These are phyloP conservation scores for Pelargonium nanum DNA, from an alignment of 345 rosid genomes.

Conservation along the genomic window DNA sequence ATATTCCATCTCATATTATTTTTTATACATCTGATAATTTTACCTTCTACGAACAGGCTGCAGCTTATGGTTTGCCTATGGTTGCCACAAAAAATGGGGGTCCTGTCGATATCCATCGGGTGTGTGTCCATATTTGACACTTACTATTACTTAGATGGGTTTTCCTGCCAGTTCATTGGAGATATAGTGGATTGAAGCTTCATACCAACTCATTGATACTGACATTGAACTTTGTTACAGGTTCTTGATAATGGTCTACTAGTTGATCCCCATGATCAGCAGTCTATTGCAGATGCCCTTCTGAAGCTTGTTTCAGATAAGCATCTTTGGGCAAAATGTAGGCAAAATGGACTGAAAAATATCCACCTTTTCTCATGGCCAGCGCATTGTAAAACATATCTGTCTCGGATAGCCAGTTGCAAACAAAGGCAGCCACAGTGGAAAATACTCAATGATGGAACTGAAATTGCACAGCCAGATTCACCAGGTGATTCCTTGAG, in stretches of 20 bases:
- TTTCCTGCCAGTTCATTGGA: neutral
- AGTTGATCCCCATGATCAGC: constrained; percentile 93
- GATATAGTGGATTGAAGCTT: constrained; percentile 5
- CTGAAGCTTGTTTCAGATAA: constrained; percentile 92
- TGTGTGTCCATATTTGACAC: constrained; percentile 18
- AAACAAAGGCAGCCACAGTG: constrained; percentile 96
- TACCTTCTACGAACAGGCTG: constrained; percentile 44
- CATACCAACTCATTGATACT: constrained; percentile 3
- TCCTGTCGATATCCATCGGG: constrained; percentile 77
- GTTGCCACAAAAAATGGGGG: constrained; percentile 91
- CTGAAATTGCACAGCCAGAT: constrained; percentile 61
- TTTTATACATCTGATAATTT: constrained; percentile 5
- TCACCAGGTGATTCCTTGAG: constrained; percentile 94
- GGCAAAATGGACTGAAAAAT: constrained; percentile 93
- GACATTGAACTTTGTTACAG: constrained; percentile 24
- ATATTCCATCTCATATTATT: constrained; percentile 6
- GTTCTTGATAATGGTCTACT: constrained; percentile 97
- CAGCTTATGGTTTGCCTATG: constrained; percentile 79
- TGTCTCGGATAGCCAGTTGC: constrained; percentile 83
- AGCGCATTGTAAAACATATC: constrained; percentile 88
- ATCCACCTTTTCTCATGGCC: constrained; percentile 98
- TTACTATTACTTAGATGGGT: constrained; percentile 7
- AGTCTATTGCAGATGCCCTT: constrained; percentile 85
- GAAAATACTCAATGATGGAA: constrained; percentile 69
- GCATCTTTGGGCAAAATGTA: constrained; percentile 93